Evolutionary conservation across 2,329 filamentous ascomycete genomes (phyloP), one percentile per base, ranked within the genome.

Genomic region (Colletotrichum lindemuthianum): DNA sequence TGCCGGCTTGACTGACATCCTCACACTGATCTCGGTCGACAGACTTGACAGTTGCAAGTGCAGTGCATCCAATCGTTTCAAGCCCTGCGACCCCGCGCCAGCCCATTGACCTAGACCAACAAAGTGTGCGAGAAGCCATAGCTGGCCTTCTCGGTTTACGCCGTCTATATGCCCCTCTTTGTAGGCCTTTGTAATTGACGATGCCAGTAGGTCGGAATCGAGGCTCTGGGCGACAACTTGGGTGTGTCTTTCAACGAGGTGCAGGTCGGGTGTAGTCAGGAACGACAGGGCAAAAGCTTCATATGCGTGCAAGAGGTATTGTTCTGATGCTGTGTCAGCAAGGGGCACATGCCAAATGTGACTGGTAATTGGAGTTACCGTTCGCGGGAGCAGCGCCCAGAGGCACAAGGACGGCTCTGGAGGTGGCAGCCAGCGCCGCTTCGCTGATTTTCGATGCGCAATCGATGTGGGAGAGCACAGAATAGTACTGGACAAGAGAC

Each of bases 121-220:
- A 67, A 90, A 90, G 70, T 91, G 88, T 12, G 90, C 84, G 34
- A 93, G 77, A 34, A 92, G 81, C 82, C 88, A 90, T 43, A 92
- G 75, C 41, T 87, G 82, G 9, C 78, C 75, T 44, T 82, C 76
- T 41, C 77, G 77, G 1, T 76, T 72, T 11, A 71, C 68, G 2
- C 70, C 64, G 1, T 63, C 51, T 10, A 71, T 63, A 6, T 72
- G 63, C 2, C 71, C 65, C 2, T 71, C 70, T 2, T 72, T 68
- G 50, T 81, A 78, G 2, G 72, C 71, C 11, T 74, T 68, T 13
- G 78, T 70, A 9, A 87, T 80, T 24, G 77, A 76, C 11, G 72
- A 70, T 0, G 81, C 81, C 2, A 88, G 73, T 2, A 69, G 69
- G 34, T 77, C 71, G 4, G 79, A 69, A 36, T 82, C 72, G 36